These are phyloP conservation scores for Pseudocercospora fuligena DNA, from an alignment of 2,329 filamentous ascomycete species.

Conservation along the genomic window DNA sequence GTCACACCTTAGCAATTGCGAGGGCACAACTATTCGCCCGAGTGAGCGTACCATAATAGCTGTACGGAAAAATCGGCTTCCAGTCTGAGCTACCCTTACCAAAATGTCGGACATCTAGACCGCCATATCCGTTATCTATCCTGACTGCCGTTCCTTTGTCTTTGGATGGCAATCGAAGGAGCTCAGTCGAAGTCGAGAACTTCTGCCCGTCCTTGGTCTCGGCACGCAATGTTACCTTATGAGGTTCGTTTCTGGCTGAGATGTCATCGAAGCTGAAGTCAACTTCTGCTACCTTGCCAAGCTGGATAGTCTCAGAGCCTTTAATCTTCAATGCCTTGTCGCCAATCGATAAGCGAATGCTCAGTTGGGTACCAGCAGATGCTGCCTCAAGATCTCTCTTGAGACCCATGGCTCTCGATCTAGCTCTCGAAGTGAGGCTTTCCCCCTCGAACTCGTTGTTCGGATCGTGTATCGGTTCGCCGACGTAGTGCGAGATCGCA, in stretches of 20 bases:
- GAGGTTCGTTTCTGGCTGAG: conserved; percentile 30
- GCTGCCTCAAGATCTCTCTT: neutral
- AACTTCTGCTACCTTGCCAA: conserved; percentile 15
- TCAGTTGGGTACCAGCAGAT: neutral
- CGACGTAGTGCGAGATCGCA: conserved; percentile 45
- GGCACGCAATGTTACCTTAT: conserved; percentile 43
- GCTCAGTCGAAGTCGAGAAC: conserved; percentile 42
- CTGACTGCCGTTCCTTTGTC: conserved; percentile 49
- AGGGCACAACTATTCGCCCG: no score
- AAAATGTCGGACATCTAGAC: conserved; percentile 35
- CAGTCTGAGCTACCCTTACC: conserved; percentile 28
- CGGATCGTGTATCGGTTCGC: conserved; percentile 25
- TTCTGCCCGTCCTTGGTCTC: conserved; percentile 39
- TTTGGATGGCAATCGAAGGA: conserved; percentile 47
- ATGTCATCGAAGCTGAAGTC: neutral
- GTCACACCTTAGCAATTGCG: no score
- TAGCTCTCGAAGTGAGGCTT: neutral
- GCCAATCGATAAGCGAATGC: conserved; percentile 30
- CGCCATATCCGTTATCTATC: conserved; percentile 53
- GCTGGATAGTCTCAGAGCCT: conserved; percentile 30
- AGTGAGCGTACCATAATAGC: conserved; percentile 43
- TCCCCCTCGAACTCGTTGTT: neutral
- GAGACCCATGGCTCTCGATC: neutral
- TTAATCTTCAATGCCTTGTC: neutral
- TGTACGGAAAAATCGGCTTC: conserved; percentile 51